A percentile compares a stretch with the other conserved stretches of the same genome.
These are phyloP conservation scores for Boletus rubroflammeus DNA, from an alignment of 768 basidiomycete genomes.

Conservation along the genomic window DNA sequence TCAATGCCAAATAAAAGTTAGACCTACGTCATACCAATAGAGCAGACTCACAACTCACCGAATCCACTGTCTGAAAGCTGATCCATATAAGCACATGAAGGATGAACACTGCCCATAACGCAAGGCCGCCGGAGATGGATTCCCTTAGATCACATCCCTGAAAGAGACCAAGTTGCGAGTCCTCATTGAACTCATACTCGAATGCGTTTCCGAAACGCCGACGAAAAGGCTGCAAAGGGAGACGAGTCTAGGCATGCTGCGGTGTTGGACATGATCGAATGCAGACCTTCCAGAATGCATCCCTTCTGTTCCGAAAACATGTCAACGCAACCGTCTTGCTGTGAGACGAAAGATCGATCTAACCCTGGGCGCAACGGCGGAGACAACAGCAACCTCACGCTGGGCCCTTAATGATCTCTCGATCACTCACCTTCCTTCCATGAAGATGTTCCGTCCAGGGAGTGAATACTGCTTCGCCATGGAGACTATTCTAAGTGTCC, in stretches of 20 bases:
- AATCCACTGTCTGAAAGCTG: constrained; percentile 71
- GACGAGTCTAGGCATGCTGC: constrained; percentile 72
- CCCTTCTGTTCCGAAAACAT: constrained; percentile 52
- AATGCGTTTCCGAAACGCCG: constrained; percentile 81
- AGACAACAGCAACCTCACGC: constrained; percentile 69
- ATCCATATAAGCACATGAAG: constrained; percentile 51
- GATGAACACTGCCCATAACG: constrained; percentile 11
- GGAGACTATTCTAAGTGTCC: constrained; percentile 29
- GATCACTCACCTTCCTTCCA: constrained; percentile 68
- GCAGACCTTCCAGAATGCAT: constrained; percentile 83
- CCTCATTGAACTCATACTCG: constrained; percentile 84
- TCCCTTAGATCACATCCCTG: constrained; percentile 78
- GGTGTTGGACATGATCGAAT: constrained; percentile 38
- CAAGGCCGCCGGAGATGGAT: constrained; percentile 19
- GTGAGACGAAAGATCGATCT: constrained; percentile 7
- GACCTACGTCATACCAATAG: neutral
- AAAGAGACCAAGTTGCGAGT: constrained; percentile 72
- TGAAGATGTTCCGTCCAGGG: constrained; percentile 61
- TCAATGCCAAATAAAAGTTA: constrained; percentile 48
- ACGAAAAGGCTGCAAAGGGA: constrained; percentile 79
- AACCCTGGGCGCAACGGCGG: constrained; percentile 78
- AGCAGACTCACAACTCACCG: constrained; percentile 2
- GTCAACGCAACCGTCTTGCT: constrained; percentile 7
- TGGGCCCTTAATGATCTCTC: constrained; percentile 76
- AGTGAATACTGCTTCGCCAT: constrained; percentile 35